Conservation (phyloP, 306 rosid genomes). For the Begonia fuchsioides region DNA sequence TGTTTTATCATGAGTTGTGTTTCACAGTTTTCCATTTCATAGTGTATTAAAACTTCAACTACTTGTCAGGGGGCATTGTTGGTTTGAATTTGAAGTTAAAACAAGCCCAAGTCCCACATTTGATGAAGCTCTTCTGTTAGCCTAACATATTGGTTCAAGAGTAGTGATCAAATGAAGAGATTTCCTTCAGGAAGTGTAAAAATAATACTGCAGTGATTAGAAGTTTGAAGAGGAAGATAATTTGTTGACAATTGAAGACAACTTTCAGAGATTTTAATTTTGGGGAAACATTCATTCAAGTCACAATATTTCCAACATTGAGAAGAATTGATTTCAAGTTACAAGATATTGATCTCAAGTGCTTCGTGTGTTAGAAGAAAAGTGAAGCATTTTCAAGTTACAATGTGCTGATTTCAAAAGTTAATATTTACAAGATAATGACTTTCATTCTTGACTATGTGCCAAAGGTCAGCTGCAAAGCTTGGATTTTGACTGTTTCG, state of each 20-base stretch:
- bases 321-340: conserved; percentile 61
- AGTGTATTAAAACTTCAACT: conserved; percentile 56
- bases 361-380: conserved; percentile 17
- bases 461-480: conserved; percentile 63
- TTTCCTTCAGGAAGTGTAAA: conserved; percentile 39
- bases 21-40: conserved; percentile 19
- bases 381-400: conserved; percentile 24
- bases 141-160: conserved; percentile 58
- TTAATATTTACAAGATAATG: conserved; percentile 51
- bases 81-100: conserved; percentile 91
- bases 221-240: conserved; percentile 68
- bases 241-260: conserved; percentile 54
- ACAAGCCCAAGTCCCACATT: conserved; percentile 91
- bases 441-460: conserved; percentile 66
- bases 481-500: conserved; percentile 38
- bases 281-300: conserved; percentile 63
- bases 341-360: conserved; percentile 55
- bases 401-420: conserved; percentile 54
- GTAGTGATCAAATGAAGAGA: conserved; percentile 52
- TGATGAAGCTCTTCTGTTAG: conserved; percentile 76
- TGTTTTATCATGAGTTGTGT: conserved; percentile 8
- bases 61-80: conserved; percentile 99
- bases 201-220: conserved; percentile 45
- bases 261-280: conserved; percentile 38
- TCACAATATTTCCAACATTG: conserved; percentile 54